Evolutionary conservation across 1,139 yeast species (phyloP), one percentile per base, ranked within the genome.

Genomic region (Protomyces inundatus): DNA sequence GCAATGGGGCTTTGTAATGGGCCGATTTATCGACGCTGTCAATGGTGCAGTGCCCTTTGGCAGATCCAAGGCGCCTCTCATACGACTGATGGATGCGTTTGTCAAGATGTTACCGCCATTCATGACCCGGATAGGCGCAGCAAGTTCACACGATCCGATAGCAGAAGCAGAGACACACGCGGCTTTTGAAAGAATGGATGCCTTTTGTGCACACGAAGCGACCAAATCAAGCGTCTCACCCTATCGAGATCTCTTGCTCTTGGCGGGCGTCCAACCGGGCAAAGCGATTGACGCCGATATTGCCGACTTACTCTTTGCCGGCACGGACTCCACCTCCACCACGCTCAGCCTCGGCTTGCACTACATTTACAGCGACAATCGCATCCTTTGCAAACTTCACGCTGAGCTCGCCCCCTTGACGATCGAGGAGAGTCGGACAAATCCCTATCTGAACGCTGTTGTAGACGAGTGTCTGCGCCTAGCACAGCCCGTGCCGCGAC

Each of bases 261-360:
- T 6, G 10, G 32, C 9, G 3, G 23, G 48, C 48, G n/a, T 30
- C 16, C 32, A 14, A 14, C 34, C 37, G 12, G 36, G 16, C 6
- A 45, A 36, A 14, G 62, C 55, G 1, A 33, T 58, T 7, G 53
- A 58, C 14, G 46, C 62, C 10, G 62, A 58, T 14, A 16, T 58
- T 5, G 54, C 62, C 7, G 56, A 58, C 33, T 50, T 58, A 23
- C 36, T 58, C 10, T 58, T 58, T 36, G 62, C 62, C 36, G 62
- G 62, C 23, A 58, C 62, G 10, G 62, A 58, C 23, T 58, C 62
- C 6, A 36, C 62, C 7, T 55, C 62, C 7, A 51, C 54, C 23
- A 58, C 62, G 34, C 42, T 58, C 16, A 52, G 53, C n/a, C 42
- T 55, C 7, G 56, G 52, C 23, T 16, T 58, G n/a, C 54, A 55